Evolutionary conservation across 1,284 basidiomycete species (phyloP).

Genomic region (Anthracocystis panici-leucophaei): DNA sequence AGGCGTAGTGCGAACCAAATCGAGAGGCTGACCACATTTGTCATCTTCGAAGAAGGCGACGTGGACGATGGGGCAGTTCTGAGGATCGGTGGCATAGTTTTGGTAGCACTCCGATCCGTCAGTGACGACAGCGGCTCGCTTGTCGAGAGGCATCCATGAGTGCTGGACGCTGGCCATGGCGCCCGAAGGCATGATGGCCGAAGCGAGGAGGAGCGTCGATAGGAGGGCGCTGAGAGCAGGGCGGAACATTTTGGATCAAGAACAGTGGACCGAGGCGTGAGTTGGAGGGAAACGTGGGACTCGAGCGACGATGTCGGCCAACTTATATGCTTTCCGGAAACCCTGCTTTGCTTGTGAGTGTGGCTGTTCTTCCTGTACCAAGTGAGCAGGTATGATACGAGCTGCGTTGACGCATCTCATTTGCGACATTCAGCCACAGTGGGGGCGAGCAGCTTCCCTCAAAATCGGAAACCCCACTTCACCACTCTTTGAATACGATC

Average conservation of each 20-base stretch:
- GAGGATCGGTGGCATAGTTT: conserved; percentile 21
- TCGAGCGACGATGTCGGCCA: not conserved
- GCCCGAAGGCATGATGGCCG: conserved; percentile 6
- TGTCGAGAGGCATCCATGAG: conserved; percentile 15
- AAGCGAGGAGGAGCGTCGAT: conserved; percentile 13
- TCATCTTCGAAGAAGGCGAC: conserved; percentile 37
- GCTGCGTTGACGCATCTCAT: not conserved
- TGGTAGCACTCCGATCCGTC: conserved; percentile 26
- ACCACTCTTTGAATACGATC: not conserved
- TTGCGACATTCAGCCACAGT: conserved; percentile 1
- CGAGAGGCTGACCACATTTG: conserved; percentile 18
- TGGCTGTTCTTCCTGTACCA: not conserved
- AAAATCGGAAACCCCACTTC: conserved; percentile 1
- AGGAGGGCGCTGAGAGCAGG: conserved; percentile 11
- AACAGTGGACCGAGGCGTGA: not conserved
- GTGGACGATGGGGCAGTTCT: conserved; percentile 24
- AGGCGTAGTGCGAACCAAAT: conserved; percentile 1
- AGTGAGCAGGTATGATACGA: not conserved
- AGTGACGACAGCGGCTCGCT: conserved; percentile 2
- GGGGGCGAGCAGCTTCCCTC: not conserved
- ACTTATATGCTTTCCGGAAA: not conserved
- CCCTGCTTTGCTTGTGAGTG: not conserved
- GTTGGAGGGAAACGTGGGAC: not conserved
- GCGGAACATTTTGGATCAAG: conserved; percentile 11
- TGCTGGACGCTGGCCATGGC: conserved; percentile 16